phyloP scores from a whole-genome alignment of 352 stramenopile genomes.

The Albugo laibachii region DNA sequence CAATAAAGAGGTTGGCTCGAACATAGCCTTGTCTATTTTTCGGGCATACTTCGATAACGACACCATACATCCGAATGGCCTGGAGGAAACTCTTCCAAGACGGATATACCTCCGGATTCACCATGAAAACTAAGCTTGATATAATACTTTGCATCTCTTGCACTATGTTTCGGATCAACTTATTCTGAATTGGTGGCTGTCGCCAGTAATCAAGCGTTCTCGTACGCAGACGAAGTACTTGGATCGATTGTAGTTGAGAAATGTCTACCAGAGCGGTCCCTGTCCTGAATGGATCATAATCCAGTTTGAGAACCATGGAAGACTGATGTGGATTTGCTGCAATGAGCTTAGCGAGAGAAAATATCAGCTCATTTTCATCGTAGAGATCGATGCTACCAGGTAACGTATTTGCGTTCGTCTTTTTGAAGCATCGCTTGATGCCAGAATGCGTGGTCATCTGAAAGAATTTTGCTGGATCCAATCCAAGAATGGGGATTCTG shows the following conservation, averaged over 20 bases:
- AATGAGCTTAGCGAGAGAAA: constrained; percentile 72
- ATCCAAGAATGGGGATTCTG: constrained; percentile 52
- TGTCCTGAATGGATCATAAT: constrained; percentile 48
- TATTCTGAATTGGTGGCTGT: constrained; percentile 40
- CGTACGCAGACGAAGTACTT: constrained; percentile 39
- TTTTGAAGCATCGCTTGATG: constrained; percentile 59
- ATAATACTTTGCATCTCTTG: constrained; percentile 34
- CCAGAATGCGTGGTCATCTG: constrained; percentile 58
- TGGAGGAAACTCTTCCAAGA: constrained; percentile 33
- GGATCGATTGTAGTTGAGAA: constrained; percentile 28
- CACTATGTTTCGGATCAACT: constrained; percentile 26
- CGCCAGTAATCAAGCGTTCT: constrained; percentile 41
- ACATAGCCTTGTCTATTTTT: constrained; percentile 18
- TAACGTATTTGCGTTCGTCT: constrained; percentile 72
- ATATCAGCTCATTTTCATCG: constrained; percentile 67
- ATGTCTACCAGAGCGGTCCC: constrained; percentile 50
- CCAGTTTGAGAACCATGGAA: constrained; percentile 63
- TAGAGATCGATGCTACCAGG: constrained; percentile 79
- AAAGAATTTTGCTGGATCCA: constrained; percentile 20
- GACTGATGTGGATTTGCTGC: constrained; percentile 61
- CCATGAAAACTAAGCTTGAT: constrained; percentile 3
- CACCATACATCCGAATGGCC: constrained; percentile 43
- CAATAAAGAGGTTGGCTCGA: constrained; percentile 60
- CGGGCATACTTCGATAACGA: constrained; percentile 39
- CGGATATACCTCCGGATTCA: constrained; percentile 31